These are phyloP conservation scores for Saururus chinensis DNA, from an alignment of 164 flowering plant genomes.

Conservation along the genomic window DNA sequence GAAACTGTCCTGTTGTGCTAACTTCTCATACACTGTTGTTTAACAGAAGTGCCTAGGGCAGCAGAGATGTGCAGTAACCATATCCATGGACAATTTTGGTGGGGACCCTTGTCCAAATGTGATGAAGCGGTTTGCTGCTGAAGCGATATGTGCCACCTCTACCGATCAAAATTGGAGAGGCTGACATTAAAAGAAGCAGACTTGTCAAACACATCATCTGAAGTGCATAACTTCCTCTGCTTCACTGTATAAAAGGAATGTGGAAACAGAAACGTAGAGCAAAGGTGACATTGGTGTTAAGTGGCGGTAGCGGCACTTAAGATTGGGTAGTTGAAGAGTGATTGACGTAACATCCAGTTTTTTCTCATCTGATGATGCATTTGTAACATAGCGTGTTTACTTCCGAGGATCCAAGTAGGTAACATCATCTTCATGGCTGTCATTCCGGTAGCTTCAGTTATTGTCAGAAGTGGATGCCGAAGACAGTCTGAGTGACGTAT, in stretches of 20 bases:
- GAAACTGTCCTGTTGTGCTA: too few species aligned
- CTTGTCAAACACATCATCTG: neutral
- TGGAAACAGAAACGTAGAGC: neutral
- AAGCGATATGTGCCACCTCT: conserved; percentile 51
- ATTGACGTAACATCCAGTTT: neutral
- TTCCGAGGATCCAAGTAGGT: conserved; percentile 18
- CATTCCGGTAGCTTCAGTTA: neutral
- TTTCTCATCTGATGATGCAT: neutral
- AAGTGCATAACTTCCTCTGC: conserved; percentile 2
- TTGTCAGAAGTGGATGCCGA: neutral
- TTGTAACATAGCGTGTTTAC: conserved; percentile 1
- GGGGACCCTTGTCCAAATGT: conserved; percentile 90
- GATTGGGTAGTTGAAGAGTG: neutral
- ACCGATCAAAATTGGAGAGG: conserved; percentile 15
- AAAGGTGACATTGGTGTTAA: neutral
- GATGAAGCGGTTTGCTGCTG: conserved; percentile 73
- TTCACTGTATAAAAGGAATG: conserved; percentile 9
- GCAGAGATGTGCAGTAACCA: conserved; percentile 57
- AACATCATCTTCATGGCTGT: neutral
- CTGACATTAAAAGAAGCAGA: neutral
- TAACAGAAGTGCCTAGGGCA: conserved; percentile 75
- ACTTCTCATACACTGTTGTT: neutral
- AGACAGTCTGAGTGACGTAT: neutral
- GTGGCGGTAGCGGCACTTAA: neutral
- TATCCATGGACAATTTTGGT: conserved; percentile 70